Evolutionary conservation across 352 stramenopile species (phyloP).

Genomic region (Globisporangium recalcitrans): DNA sequence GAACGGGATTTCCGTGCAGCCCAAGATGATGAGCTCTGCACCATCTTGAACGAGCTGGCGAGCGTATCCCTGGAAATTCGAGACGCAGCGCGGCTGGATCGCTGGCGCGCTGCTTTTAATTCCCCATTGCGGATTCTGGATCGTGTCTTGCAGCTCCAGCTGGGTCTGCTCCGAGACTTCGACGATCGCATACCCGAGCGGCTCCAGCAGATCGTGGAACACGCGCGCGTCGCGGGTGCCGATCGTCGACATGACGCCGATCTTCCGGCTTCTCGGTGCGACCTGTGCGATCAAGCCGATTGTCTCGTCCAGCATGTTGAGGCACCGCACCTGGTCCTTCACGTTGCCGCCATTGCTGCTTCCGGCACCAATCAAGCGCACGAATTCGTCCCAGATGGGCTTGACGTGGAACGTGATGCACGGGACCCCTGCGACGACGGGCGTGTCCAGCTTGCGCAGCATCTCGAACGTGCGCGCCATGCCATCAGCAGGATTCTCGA

Average conservation of each 20-base stretch:
- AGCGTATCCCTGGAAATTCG: slow-evolving; percentile 40
- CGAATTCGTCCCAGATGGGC: slow-evolving; percentile 41
- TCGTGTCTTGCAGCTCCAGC: slow-evolving; percentile 43
- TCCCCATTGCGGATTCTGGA: slow-evolving; percentile 42
- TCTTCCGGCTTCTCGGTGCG: slow-evolving; percentile 17
- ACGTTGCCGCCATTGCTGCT: neutral
- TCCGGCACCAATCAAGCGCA: slow-evolving; percentile 10
- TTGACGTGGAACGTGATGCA: slow-evolving; percentile 51
- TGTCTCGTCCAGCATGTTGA: slow-evolving; percentile 47
- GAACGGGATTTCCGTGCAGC: slow-evolving; percentile 53
- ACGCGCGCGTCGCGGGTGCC: slow-evolving; percentile 32
- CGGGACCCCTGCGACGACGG: slow-evolving; percentile 35
- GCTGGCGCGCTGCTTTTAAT: slow-evolving; percentile 46
- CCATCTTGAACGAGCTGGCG: slow-evolving; percentile 26
- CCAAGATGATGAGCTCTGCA: slow-evolving; percentile 37
- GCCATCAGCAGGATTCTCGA: slow-evolving; percentile 40
- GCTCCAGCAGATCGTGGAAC: slow-evolving; percentile 40
- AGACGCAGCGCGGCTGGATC: slow-evolving; percentile 28
- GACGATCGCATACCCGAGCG: slow-evolving; percentile 31
- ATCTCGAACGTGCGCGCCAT: slow-evolving; percentile 48
- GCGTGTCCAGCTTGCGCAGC: slow-evolving; percentile 25
- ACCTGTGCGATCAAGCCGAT: slow-evolving; percentile 27
- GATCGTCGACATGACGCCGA: slow-evolving; percentile 45
- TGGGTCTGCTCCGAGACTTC: slow-evolving; percentile 31
- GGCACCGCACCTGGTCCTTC: slow-evolving; percentile 20